Base-by-base conservation (phyloP, 1,139 yeast genomes). In the Kurtzmaniella natalensis region DNA sequence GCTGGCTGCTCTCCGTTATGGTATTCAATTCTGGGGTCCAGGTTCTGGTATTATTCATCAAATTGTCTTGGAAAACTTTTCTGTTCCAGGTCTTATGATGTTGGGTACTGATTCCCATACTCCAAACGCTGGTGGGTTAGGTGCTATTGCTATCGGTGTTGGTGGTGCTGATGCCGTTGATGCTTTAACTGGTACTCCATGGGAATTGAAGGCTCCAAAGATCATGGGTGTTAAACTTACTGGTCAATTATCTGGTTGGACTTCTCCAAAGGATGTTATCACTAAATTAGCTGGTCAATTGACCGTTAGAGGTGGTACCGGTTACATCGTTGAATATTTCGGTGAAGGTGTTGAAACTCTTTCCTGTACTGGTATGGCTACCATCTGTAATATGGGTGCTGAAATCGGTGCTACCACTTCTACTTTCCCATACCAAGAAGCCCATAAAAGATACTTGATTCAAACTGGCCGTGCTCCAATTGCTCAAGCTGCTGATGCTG, bases 81-180 rank as follows among this genome's bases (percentile, higher is more conserved):
- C 94, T 31, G 92, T 86, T 34, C 97, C 97, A 22, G 97, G 97
- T 48, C 69, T 85, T 43, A 80, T 89, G 88, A 85, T 89, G 95
- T 70, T 89, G 41, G 97, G 97, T 48, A 89, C 97, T 17, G 97
- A 89, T 61, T 86, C 96, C 4, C 97, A 92, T 58, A 89, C 97
- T 31, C 97, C 97, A 30, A 89, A 89, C 56, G 97, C 97, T 9
- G 97, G 97, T 65, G 97, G 97, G 42, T 70, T 89, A 40, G 97
- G 97, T 55, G 94, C 94, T 40, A 81, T 89, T 44, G 97, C 97
- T 45, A 92, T 89, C 54, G 97, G 97, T 64, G 97, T 88, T 32
- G 97, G 97, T 58, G 97, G 97, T 65, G 97, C 97, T 27, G 97
- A 89, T 64, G 97, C 97, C 13, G 97, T 89, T 32, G 98, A 92